These are phyloP conservation scores for Rugonectria rugulosa DNA, from an alignment of 2,329 filamentous ascomycete species.

Conservation along the genomic window DNA sequence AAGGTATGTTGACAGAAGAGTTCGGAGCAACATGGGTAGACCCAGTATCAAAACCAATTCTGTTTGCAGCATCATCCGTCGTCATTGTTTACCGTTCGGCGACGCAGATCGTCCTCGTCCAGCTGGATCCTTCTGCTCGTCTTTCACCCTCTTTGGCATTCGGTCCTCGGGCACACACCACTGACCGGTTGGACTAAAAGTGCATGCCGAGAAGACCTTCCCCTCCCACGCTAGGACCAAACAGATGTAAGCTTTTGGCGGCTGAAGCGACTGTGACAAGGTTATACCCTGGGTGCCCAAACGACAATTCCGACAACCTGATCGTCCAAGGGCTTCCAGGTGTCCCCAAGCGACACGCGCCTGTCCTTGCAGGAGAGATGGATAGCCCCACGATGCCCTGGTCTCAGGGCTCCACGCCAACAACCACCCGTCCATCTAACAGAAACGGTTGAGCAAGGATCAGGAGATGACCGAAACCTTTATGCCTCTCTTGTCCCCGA, in stretches of 20 bases:
- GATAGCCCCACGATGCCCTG: constrained; percentile 18
- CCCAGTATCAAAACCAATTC: neutral
- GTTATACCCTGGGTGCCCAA: constrained; percentile 4
- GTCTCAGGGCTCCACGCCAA: constrained; percentile 13
- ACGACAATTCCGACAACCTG: constrained; percentile 13
- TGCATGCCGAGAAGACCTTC: constrained; percentile 6
- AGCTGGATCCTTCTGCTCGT: neutral
- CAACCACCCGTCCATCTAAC: constrained; percentile 22
- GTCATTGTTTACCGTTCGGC: constrained; percentile 7
- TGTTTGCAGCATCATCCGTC: constrained; percentile 13
- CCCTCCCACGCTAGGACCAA: constrained; percentile 20
- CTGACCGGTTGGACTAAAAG: constrained; percentile 8
- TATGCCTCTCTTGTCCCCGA: constrained; percentile 12
- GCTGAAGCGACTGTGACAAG: constrained; percentile 21
- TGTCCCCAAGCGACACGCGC: constrained; percentile 16
- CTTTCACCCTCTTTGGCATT: constrained; percentile 3
- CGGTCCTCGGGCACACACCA: constrained; percentile 1
- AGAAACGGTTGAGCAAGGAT: constrained; percentile 20
- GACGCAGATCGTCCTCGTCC: constrained; percentile 3
- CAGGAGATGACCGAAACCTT: constrained; percentile 17
- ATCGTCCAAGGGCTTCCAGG: constrained; percentile 13
- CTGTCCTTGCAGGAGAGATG: constrained; percentile 8
- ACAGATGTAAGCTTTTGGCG: constrained; percentile 24
- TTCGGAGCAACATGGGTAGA: constrained; percentile 1
- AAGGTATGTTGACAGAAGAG: neutral